Conservation (phyloP, 331 rosid species). For the Prunus yedoensis region DNA sequence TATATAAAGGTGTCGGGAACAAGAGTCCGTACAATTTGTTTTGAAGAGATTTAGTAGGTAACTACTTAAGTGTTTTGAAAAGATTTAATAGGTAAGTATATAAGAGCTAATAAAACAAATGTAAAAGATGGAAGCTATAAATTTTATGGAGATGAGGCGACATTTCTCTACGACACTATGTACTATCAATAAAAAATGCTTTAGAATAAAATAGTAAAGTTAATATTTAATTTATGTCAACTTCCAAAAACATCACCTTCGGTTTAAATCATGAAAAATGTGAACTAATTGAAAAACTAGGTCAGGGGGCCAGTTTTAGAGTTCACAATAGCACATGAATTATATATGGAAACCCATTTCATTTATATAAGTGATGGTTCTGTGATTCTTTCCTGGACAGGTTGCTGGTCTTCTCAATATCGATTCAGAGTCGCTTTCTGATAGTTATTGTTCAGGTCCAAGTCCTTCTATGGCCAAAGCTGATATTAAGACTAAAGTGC, state of each 20-base stretch:
- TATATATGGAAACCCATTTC: neutral
- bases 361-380: conserved; percentile 2
- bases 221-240: neutral
- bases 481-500: conserved; percentile 44
- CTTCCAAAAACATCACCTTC: neutral
- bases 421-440: conserved; percentile 36
- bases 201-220: neutral
- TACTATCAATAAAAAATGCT: neutral
- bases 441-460: conserved; percentile 36
- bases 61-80: neutral
- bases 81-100: neutral
- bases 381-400: conserved; percentile 37
- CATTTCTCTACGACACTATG: neutral
- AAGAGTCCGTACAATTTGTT: neutral
- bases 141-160: neutral
- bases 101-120: neutral
- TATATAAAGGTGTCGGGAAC: neutral
- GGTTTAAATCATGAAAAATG: neutral
- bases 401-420: conserved; percentile 51
- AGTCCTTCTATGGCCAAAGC: conserved; percentile 38
- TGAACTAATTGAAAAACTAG: neutral
- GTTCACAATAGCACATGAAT: neutral
- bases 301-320: neutral
- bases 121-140: conserved; percentile 6
- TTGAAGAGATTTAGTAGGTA: neutral